Conservation (phyloP, 2,329 filamentous ascomycete species). For the Zopfia rhizophila region DNA sequence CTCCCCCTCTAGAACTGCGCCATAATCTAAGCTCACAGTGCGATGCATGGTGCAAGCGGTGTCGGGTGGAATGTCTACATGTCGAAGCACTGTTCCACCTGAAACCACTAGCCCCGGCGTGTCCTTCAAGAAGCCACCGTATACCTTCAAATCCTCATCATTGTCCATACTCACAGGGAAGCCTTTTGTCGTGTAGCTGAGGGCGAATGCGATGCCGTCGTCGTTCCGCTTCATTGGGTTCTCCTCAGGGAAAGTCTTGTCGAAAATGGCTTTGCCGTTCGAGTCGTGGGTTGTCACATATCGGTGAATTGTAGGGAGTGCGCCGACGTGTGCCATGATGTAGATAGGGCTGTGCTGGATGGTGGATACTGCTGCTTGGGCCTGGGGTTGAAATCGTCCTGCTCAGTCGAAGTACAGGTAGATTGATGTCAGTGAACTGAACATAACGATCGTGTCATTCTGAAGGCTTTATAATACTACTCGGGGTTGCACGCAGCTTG, state of each 20-base stretch:
- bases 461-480: slow-evolving; percentile 1
- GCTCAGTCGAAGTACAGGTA: neutral
- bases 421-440: too few species aligned
- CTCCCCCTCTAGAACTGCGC: slow-evolving; percentile 52
- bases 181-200: slow-evolving; percentile 61
- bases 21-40: slow-evolving; percentile 53
- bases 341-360: too few species aligned
- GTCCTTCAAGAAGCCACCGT: slow-evolving; percentile 55
- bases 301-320: slow-evolving; percentile 45
- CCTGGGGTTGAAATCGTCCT: too few species aligned
- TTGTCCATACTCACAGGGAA: slow-evolving; percentile 59
- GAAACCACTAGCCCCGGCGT: slow-evolving; percentile 63
- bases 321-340: slow-evolving; percentile 44
- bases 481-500: slow-evolving; percentile 22
- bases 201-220: slow-evolving; percentile 60
- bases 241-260: slow-evolving; percentile 47
- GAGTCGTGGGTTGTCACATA: slow-evolving; percentile 51
- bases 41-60: slow-evolving; percentile 53
- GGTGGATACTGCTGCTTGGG: neutral
- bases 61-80: slow-evolving; percentile 50
- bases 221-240: slow-evolving; percentile 50
- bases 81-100: slow-evolving; percentile 58
- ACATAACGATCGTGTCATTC: too few species aligned
- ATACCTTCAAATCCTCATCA: slow-evolving; percentile 59
- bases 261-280: slow-evolving; percentile 50